Percentiles rank a stretch among this genome's conserved stretches.
Conservation (phyloP, 2,329 filamentous ascomycete genomes). For the Verticillium tricorpus region DNA sequence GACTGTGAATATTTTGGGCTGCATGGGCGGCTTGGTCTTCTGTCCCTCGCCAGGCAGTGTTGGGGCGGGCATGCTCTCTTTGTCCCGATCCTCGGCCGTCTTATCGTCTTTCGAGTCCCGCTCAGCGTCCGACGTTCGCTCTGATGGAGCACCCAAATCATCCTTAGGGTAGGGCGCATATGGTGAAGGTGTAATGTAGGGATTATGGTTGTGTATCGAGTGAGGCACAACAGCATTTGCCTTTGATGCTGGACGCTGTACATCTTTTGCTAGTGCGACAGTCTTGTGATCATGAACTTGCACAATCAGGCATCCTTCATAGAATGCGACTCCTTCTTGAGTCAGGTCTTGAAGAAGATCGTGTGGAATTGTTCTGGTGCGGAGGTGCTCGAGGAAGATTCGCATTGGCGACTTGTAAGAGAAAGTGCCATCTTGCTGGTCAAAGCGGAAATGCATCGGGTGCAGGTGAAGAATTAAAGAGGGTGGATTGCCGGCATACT, state of each 20-base stretch:
- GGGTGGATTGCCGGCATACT: slow-evolving; percentile 69
- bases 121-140: slow-evolving; percentile 17
- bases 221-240: slow-evolving; percentile 64
- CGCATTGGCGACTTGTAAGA: slow-evolving; percentile 90
- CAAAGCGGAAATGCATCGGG: slow-evolving; percentile 82
- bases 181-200: slow-evolving; percentile 84
- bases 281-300: slow-evolving; percentile 87
- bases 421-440: slow-evolving; percentile 90
- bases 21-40: slow-evolving; percentile 41
- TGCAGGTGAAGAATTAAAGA: slow-evolving; percentile 86
- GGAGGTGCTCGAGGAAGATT: slow-evolving; percentile 72
- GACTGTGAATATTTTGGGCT: slow-evolving; percentile 67
- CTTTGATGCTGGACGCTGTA: slow-evolving; percentile 43
- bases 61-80: slow-evolving; percentile 44
- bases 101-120: slow-evolving; percentile 48
- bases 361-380: slow-evolving; percentile 75
- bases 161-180: slow-evolving; percentile 68
- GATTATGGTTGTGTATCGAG: slow-evolving; percentile 90
- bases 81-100: neutral
- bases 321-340: slow-evolving; percentile 70
- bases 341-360: slow-evolving; percentile 79
- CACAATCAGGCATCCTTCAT: slow-evolving; percentile 92
- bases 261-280: slow-evolving; percentile 55
- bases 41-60: slow-evolving; percentile 41
- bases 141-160: slow-evolving; percentile 21